These are phyloP conservation scores for Entomophthora muscae DNA, from an alignment of 371 early-diverging fungal genomes.

Conservation along the genomic window DNA sequence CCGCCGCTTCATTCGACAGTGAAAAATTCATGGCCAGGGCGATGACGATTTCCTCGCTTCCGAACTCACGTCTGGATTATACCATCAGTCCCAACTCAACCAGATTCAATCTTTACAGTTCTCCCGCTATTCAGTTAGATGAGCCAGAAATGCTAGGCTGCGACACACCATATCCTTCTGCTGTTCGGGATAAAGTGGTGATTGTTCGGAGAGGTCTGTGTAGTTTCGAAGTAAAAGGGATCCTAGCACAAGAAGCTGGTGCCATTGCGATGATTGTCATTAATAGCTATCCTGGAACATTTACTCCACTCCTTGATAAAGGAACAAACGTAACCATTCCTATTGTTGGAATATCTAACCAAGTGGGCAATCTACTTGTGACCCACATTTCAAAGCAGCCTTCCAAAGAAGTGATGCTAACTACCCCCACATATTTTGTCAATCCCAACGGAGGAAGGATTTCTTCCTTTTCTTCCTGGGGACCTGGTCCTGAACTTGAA, in stretches of 20 bases:
- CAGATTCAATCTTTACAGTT: neutral
- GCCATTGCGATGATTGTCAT: constrained; percentile 36
- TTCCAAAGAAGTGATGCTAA: neutral
- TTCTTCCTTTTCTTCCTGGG: constrained; percentile 42
- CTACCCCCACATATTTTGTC: constrained; percentile 8
- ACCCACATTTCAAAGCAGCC: neutral
- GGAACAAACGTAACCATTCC: constrained; percentile 13
- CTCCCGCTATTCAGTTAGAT: neutral
- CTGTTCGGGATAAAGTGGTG: too few species aligned
- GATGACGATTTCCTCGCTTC: constrained; percentile 9
- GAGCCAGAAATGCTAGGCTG: constrained; percentile 26
- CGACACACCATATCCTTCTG: too few species aligned
- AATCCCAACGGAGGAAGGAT: constrained; percentile 24
- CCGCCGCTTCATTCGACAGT: constrained; percentile 61
- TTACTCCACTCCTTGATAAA: constrained; percentile 15
- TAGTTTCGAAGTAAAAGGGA: constrained; percentile 23
- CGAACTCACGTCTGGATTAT: constrained; percentile 9
- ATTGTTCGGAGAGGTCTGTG: constrained; percentile 41
- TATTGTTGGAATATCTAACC: constrained; percentile 13
- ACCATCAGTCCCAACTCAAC: constrained; percentile 1
- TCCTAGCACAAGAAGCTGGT: constrained; percentile 32
- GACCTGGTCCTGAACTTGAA: constrained; percentile 44
- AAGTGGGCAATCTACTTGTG: neutral
- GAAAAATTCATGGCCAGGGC: constrained; percentile 14
- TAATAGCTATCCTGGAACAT: constrained; percentile 18